phyloP scores from a whole-genome alignment of 2,329 filamentous ascomycete species.

The Didymellaceae sp. region DNA sequence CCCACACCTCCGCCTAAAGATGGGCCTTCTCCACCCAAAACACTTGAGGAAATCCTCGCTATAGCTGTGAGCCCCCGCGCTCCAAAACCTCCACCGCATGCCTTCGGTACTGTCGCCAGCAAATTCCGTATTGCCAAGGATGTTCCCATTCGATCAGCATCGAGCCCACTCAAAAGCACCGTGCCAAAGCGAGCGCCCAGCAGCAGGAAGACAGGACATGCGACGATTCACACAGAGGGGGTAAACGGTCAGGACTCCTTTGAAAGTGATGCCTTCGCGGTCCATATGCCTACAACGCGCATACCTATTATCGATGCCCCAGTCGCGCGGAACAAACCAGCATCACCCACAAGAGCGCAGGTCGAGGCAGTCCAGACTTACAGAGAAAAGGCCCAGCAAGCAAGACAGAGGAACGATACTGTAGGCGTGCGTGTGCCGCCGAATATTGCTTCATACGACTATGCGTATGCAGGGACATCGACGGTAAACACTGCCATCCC shows the following conservation, averaged over 20 bases:
- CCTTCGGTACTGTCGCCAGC: conserved; percentile 9
- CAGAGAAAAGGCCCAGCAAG: conserved; percentile 35
- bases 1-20: conserved; percentile 14
- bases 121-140: background rate
- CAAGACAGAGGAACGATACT: conserved; percentile 31
- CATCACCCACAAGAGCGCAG: conserved; percentile 27
- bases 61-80: conserved; percentile 19
- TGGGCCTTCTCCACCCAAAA: conserved; percentile 17
- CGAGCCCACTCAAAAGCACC: conserved; percentile 4
- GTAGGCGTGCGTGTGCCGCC: conserved; percentile 33
- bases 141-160: conserved; percentile 1
- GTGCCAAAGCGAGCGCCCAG: conserved; percentile 22
- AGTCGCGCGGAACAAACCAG: conserved; percentile 21
- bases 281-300: conserved; percentile 44
- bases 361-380: conserved; percentile 40
- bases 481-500: conserved; percentile 7
- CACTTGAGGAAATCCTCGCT: conserved; percentile 21
- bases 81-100: conserved; percentile 14
- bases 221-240: conserved; percentile 38
- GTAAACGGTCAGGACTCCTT: conserved; percentile 35
- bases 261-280: conserved; percentile 44
- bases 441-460: conserved; percentile 38
- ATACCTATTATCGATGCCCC: conserved; percentile 35
- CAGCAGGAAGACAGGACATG: conserved; percentile 34
- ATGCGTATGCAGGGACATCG: conserved; percentile 22